phyloP scores from a whole-genome alignment of 495 filamentous ascomycete species.

The Neurospora sp. region DNA sequence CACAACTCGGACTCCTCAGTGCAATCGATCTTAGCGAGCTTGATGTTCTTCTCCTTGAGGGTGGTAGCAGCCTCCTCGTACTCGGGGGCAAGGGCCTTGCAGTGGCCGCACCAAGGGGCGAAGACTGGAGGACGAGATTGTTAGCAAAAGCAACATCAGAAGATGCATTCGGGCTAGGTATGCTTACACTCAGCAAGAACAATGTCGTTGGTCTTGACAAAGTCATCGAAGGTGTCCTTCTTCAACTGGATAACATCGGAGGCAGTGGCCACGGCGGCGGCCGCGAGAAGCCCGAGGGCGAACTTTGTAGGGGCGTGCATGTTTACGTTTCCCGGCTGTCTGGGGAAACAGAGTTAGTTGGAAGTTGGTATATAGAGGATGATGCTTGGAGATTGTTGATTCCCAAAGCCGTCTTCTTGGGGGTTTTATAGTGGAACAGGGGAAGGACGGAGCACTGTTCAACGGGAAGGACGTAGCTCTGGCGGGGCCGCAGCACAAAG shows the following conservation, averaged over 20 bases:
- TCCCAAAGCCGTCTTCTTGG: neutral
- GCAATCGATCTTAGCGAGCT: constrained; percentile 90
- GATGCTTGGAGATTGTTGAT: neutral
- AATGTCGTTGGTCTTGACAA: constrained; percentile 75
- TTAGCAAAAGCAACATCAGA: constrained; percentile 6
- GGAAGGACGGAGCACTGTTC: neutral
- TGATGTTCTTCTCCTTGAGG: constrained; percentile 91
- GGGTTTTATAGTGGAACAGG: neutral
- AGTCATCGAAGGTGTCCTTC: constrained; percentile 74
- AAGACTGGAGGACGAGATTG: constrained; percentile 39
- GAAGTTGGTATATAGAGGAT: neutral
- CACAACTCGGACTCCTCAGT: constrained; percentile 90
- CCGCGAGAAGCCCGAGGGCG: constrained; percentile 48
- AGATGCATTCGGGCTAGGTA: neutral
- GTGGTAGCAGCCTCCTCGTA: constrained; percentile 87
- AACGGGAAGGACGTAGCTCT: neutral
- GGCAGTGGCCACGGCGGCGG: constrained; percentile 48
- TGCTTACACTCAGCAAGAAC: constrained; percentile 69
- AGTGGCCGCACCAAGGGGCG: constrained; percentile 70
- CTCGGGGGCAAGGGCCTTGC: constrained; percentile 75
- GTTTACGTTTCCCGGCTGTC: constrained; percentile 4
- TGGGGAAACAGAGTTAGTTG: neutral
- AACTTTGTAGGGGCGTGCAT: constrained; percentile 24
- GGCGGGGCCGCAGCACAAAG: neutral
- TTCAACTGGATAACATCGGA: constrained; percentile 80